Evolutionary conservation across 805 yeast genomes (phyloP), one percentile per base, ranked within the genome.

Genomic region (Komagataella kurtzmanii): DNA sequence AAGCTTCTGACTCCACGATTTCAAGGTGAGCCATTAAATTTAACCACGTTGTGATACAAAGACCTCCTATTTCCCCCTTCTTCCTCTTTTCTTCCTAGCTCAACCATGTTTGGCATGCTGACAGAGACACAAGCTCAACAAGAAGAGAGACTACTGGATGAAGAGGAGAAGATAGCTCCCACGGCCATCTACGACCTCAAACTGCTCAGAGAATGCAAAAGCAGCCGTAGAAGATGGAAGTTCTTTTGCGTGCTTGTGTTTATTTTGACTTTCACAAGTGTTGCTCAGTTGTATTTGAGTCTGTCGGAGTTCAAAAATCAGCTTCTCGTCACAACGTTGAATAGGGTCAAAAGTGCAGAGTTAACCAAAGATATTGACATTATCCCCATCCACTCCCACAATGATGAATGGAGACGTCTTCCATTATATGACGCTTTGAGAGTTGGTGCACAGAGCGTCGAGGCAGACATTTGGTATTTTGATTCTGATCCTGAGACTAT

Each of bases 391-490:
- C 88, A 83, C 59, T 79, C 86, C 1, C 88, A 83, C 60, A 83
- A 83, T 59, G 88, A 83, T 60, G 83, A 83, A 62, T 79, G 85
- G 83, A 66, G 88, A 58, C 54, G 59, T 3, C 58, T 66, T 3
- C 88, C 88, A 0, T 66, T 83, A 3, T 70, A 76, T 50, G 83
- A 81, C 54, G 88, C 87, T 0, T 61, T 73, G 10, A 57, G 61
- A 3, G 54, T 59, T 19, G 89, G 88, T 2, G 71, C 76, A 44
- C 69, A 70, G 46, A 76, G 84, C 49, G 70, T 82, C 1, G 89
- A 83, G 63, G 82, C 83, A n/a, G 89, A 83, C 58, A 72, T 80
- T 17, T 81, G 84, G 85, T 64, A 57, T 50, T 68, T 71, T 50
- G 63, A 65, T 1, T 45, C 63, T 1, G 59, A 53, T 17, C 58